phyloP scores from a whole-genome alignment of 208 protist genomes.

The Wallacemonas sp. region DNA sequence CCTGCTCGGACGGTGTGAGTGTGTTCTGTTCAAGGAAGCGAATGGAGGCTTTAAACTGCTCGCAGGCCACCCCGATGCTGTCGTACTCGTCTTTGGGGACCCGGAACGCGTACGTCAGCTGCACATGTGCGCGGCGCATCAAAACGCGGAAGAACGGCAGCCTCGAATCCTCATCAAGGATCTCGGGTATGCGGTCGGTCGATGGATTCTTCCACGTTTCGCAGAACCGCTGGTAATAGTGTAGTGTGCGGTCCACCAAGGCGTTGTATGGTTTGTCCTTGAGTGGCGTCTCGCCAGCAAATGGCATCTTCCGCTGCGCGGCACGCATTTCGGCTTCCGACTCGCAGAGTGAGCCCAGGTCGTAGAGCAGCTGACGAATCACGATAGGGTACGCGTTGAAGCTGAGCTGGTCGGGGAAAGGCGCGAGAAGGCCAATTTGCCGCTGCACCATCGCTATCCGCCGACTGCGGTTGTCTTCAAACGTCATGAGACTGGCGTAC shows the following conservation, averaged over 20 bases:
- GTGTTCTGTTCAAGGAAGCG: constrained; percentile 61
- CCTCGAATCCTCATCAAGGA: constrained; percentile 66
- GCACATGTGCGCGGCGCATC: constrained; percentile 71
- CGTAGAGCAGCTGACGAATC: constrained; percentile 80
- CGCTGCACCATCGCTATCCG: constrained; percentile 79
- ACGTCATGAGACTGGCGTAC: constrained; percentile 54
- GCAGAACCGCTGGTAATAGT: constrained; percentile 72
- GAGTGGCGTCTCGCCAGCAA: constrained; percentile 55
- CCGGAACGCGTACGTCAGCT: constrained; percentile 36
- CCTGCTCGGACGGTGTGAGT: neutral
- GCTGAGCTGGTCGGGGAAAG: constrained; percentile 75
- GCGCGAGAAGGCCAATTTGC: constrained; percentile 55
- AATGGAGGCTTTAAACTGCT: constrained; percentile 53
- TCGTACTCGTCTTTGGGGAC: constrained; percentile 81
- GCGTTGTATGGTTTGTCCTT: constrained; percentile 69
- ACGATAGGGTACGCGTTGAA: constrained; percentile 86
- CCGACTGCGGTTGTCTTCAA: constrained; percentile 57
- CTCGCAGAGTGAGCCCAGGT: constrained; percentile 74
- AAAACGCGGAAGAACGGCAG: constrained; percentile 76
- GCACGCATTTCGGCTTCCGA: constrained; percentile 65
- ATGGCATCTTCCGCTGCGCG: constrained; percentile 40
- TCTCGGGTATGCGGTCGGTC: constrained; percentile 41
- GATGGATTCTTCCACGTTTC: constrained; percentile 71
- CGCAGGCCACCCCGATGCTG: constrained; percentile 39
- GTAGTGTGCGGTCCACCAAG: constrained; percentile 44